Percentiles rank a stretch among this genome's conserved stretches.
Conservation (phyloP, 306 rosid genomes). For the Ceratonia siliqua region DNA sequence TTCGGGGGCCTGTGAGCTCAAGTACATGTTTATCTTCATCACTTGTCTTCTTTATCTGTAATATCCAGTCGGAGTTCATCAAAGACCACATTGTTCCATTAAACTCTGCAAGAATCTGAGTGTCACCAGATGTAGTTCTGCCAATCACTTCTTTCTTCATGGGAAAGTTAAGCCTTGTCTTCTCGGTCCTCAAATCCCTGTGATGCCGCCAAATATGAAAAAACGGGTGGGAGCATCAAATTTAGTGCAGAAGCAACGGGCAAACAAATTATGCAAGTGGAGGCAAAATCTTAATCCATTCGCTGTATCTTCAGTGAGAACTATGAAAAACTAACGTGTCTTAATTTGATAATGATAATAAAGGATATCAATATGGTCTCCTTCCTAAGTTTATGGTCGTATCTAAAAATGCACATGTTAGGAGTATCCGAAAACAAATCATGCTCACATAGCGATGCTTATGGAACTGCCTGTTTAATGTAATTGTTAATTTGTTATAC, state of each 20-base stretch:
- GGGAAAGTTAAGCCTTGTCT: slow-evolving; percentile 8
- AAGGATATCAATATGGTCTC: not conserved
- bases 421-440: not conserved
- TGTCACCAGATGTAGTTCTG: slow-evolving; percentile 30
- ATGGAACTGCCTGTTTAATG: not conserved
- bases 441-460: not conserved
- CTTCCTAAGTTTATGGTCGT: not conserved
- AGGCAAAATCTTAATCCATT: not conserved
- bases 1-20: slow-evolving; percentile 39
- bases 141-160: slow-evolving; percentile 35
- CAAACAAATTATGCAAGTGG: not conserved
- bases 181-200: slow-evolving; percentile 32
- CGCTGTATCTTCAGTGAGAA: not conserved
- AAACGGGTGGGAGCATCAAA: not conserved
- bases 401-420: not conserved
- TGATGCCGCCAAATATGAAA: not conserved
- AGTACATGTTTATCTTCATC: slow-evolving; percentile 32
- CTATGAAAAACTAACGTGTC: not conserved
- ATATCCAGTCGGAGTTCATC: slow-evolving; percentile 41
- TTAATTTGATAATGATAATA: not conserved
- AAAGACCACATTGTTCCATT: slow-evolving; percentile 41
- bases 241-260: not conserved
- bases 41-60: slow-evolving; percentile 22
- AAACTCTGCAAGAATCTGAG: slow-evolving; percentile 39
- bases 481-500: not conserved